Evolutionary conservation across 768 basidiomycete genomes (phyloP), one percentile per base, ranked within the genome.

Genomic region (Clavaria fumosa): DNA sequence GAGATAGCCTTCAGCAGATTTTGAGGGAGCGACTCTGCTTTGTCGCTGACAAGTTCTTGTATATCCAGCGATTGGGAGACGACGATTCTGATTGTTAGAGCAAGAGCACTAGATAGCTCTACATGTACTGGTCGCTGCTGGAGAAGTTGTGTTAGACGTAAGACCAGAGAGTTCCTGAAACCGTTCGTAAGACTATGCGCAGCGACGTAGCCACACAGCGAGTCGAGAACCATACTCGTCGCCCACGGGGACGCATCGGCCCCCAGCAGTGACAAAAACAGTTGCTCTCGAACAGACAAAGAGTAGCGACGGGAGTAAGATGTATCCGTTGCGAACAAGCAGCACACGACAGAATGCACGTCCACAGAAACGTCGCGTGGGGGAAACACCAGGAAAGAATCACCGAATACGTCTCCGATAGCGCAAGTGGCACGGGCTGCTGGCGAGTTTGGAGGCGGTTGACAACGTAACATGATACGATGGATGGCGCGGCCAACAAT

Each of bases 371-470:
- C 31, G 18, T 32, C 31, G n/a, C 27, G n/a, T 7, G 38, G 38
- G 6, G 38, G 38, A 23, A 39, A 33, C 3, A 39, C 38, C 24
- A 39, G 31, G 30, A 35, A 39, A 4, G 38, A 5, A 23, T 39
- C 38, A 5, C 31, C 38, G 26, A 39, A 39, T 14, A 39, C 20
- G 34, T 39, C 38, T 4, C 38, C 38, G 11, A 39, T 39, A 17
- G 26, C 38, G 7, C 38, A 32, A 33, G 38, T 33, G n/a, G 38
- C 38, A 22, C 31, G 38, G 10, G 27, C 27, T 7, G 38, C 38
- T 23, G 5, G 38, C 17, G 19, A 31, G 9, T 9, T 38, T 15
- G 5, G 24, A 5, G 36, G 37, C n/a, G n/a, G n/a, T n/a, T n/a
- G n/a, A 33, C 26, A 23, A 20, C 10, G 9, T 14, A 39, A n/a